Percentiles rank a stretch among this genome's conserved stretches.
These are phyloP conservation scores for Dryadomyces quercivorus DNA, from an alignment of 2,329 filamentous ascomycete species.

Conservation along the genomic window DNA sequence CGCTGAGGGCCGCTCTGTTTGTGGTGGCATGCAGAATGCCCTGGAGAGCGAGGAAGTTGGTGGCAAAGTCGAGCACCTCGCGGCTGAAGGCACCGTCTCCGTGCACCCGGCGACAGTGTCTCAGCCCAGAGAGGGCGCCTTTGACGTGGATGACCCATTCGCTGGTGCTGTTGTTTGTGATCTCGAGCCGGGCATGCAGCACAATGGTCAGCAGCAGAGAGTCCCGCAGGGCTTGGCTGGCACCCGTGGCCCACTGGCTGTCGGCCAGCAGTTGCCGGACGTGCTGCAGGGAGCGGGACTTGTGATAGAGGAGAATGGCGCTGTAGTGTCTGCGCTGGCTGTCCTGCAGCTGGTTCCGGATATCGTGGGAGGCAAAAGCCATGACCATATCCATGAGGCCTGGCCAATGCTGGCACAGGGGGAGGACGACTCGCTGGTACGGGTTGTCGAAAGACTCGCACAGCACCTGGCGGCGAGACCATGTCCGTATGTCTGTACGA, in stretches of 20 bases:
- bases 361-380: slow-evolving; percentile 3
- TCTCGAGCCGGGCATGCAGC: neutral
- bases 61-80: slow-evolving; percentile 2
- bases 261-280: neutral
- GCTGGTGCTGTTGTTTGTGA: slow-evolving; percentile 4
- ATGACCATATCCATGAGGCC: slow-evolving; percentile 3
- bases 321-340: neutral
- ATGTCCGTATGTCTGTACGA: neutral
- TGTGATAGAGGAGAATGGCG: neutral
- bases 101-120: neutral
- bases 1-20: neutral
- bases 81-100: slow-evolving; percentile 2
- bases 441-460: slow-evolving; percentile 1
- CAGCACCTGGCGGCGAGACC: neutral
- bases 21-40: slow-evolving; percentile 1
- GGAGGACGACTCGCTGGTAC: neutral
- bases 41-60: neutral
- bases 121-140: neutral
- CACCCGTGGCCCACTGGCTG: neutral
- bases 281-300: neutral
- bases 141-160: slow-evolving; percentile 4
- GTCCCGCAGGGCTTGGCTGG: neutral
- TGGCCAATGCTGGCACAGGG: neutral
- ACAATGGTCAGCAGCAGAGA: slow-evolving; percentile 1
- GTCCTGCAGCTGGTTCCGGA: neutral